A percentile compares a stretch with the other conserved stretches of the same genome.
phyloP scores from a whole-genome alignment of 768 basidiomycete genomes.

The Lentinula edodes region DNA sequence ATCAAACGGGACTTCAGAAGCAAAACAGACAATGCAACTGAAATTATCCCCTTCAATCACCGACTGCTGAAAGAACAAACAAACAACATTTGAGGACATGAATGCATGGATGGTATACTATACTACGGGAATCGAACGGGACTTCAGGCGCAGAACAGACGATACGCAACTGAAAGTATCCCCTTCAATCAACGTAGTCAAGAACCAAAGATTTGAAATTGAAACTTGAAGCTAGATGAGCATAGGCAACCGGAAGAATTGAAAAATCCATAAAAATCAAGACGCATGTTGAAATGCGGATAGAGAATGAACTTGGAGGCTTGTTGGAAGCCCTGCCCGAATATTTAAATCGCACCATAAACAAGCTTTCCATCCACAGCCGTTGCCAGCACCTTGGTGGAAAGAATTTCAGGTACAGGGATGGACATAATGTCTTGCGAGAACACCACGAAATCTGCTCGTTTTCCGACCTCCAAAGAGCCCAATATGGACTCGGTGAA shows the following conservation, averaged over 20 bases:
- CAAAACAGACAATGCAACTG: too few species aligned
- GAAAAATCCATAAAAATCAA: not conserved
- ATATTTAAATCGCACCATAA: slow-evolving; percentile 23
- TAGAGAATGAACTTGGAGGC: not conserved
- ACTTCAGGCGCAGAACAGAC: too few species aligned
- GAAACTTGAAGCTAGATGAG: too few species aligned
- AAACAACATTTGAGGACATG: too few species aligned
- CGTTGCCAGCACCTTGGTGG: slow-evolving; percentile 66
- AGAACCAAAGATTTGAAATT: too few species aligned
- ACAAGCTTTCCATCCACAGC: slow-evolving; percentile 66
- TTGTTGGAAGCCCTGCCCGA: slow-evolving; percentile 10
- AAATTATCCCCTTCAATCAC: too few species aligned
- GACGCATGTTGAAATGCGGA: not conserved
- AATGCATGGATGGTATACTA: too few species aligned
- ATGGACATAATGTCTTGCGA: slow-evolving; percentile 78
- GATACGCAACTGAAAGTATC: not conserved
- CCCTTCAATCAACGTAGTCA: too few species aligned
- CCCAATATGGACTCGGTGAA: slow-evolving; percentile 72
- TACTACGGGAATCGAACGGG: not conserved
- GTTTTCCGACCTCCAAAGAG: slow-evolving; percentile 72
- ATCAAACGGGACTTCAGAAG: not conserved
- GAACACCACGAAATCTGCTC: slow-evolving; percentile 82
- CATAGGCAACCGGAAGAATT: too few species aligned
- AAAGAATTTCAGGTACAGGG: slow-evolving; percentile 50
- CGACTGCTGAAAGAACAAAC: not conserved